Percentiles rank a stretch among this genome's conserved stretches.
Conservation (phyloP, 1,284 basidiomycete species). For the Trichosporon sp. region DNA sequence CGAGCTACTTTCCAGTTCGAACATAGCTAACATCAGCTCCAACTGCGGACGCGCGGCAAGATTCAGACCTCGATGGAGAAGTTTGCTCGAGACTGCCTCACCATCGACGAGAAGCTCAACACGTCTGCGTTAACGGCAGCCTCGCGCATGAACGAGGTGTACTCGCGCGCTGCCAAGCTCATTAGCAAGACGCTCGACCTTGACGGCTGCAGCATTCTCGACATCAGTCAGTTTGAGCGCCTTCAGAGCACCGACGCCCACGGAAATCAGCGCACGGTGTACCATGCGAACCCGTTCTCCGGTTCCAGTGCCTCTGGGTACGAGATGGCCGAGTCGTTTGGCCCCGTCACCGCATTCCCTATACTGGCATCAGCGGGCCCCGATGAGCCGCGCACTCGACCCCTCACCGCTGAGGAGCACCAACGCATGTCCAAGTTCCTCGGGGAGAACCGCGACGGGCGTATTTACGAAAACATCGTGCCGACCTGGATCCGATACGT, state of each 20-base stretch:
- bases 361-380: constrained; percentile 40
- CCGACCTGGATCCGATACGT: constrained; percentile 76
- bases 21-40: constrained; percentile 61
- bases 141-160: constrained; percentile 77
- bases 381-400: constrained; percentile 39
- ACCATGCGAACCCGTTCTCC: constrained; percentile 54
- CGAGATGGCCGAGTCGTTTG: constrained; percentile 45
- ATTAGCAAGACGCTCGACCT: constrained; percentile 87
- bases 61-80: constrained; percentile 96
- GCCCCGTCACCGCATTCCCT: constrained; percentile 45
- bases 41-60: constrained; percentile 82
- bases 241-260: constrained; percentile 60
- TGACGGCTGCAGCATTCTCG: constrained; percentile 86
- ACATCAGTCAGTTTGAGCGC: constrained; percentile 87
- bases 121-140: constrained; percentile 42
- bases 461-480: constrained; percentile 78
- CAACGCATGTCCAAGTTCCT: constrained; percentile 74
- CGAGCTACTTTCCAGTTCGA: too few species aligned
- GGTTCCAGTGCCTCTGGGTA: constrained; percentile 38
- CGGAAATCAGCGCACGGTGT: constrained; percentile 58
- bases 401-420: constrained; percentile 70
- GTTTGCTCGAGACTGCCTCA: constrained; percentile 91
- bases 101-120: constrained; percentile 67
- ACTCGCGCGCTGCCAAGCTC: constrained; percentile 80
- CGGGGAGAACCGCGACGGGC: constrained; percentile 74